Conservation (phyloP, 2,329 filamentous ascomycete genomes). For the Claviceps sorghi region DNA sequence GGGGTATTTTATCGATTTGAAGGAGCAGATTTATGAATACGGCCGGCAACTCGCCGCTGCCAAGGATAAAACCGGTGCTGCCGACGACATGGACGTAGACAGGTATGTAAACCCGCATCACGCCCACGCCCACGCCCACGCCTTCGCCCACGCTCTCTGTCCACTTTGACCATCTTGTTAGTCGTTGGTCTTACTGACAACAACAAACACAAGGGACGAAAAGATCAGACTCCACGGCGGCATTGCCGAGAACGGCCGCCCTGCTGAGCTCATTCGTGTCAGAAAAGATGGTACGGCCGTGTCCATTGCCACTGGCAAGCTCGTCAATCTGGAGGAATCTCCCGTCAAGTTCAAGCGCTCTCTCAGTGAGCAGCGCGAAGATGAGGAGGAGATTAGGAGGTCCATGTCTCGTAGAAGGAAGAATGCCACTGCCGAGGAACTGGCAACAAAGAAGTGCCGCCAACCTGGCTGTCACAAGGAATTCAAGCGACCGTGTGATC, state of each 20-base stretch:
- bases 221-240: constrained; percentile 71
- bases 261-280: constrained; percentile 70
- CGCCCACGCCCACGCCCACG: constrained; percentile 15
- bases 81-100: constrained; percentile 43
- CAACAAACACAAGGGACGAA: constrained; percentile 29
- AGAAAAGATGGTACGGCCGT: constrained; percentile 68
- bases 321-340: constrained; percentile 40
- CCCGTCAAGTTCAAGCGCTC: constrained; percentile 48
- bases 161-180: constrained; percentile 8
- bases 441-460: constrained; percentile 63
- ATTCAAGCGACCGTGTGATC: constrained; percentile 92
- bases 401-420: constrained; percentile 96
- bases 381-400: constrained; percentile 70
- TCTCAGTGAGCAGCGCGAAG: constrained; percentile 54
- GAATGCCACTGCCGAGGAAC: constrained; percentile 72
- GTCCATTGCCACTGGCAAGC: constrained; percentile 57
- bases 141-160: not conserved
- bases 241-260: constrained; percentile 64
- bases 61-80: constrained; percentile 49
- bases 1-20: constrained; percentile 92
- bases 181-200: constrained; percentile 13
- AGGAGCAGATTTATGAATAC: constrained; percentile 86
- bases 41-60: constrained; percentile 67
- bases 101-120: constrained; percentile 32
- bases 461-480: constrained; percentile 70